phyloP scores from a whole-genome alignment of 1,284 basidiomycete genomes.

The Cryptococcus hybrid region DNA sequence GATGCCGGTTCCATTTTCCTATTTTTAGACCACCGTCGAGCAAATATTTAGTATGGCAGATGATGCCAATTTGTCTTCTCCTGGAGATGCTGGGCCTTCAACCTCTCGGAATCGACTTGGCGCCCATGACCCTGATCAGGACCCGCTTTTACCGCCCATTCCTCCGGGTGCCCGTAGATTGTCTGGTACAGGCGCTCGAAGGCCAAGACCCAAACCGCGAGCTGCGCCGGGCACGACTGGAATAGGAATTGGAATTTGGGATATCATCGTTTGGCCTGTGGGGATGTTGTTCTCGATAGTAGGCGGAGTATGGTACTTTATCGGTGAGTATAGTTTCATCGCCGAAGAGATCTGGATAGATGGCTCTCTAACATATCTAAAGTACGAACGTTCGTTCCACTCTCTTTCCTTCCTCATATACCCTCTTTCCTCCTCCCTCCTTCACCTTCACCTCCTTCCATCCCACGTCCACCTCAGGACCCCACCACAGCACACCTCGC shows the following conservation, averaged over 20 bases:
- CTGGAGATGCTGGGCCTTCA: not conserved
- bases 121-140: not conserved
- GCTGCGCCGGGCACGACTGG: conserved; percentile 6
- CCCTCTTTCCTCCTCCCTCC: conserved; percentile 47
- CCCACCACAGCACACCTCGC: conserved; percentile 31
- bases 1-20: not conserved
- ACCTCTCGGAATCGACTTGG: conserved; percentile 8
- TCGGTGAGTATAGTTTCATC: conserved; percentile 32
- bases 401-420: conserved; percentile 42
- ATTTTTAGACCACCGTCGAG: conserved; percentile 28
- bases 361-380: not conserved
- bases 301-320: conserved; percentile 45
- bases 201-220: not conserved
- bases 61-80: not conserved
- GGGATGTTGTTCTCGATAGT: conserved; percentile 37
- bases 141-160: conserved; percentile 10
- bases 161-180: conserved; percentile 13
- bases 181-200: conserved; percentile 11
- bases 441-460: conserved; percentile 9
- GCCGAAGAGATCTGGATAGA: not conserved
- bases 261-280: conserved; percentile 35
- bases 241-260: conserved; percentile 30
- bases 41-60: conserved; percentile 27
- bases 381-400: conserved; percentile 47
- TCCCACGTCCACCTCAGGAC: conserved; percentile 19